A percentile compares a stretch with the other conserved stretches of the same genome.
Conservation (phyloP, 2,329 filamentous ascomycete species). For the Scopulariopsis brevicaulis region DNA sequence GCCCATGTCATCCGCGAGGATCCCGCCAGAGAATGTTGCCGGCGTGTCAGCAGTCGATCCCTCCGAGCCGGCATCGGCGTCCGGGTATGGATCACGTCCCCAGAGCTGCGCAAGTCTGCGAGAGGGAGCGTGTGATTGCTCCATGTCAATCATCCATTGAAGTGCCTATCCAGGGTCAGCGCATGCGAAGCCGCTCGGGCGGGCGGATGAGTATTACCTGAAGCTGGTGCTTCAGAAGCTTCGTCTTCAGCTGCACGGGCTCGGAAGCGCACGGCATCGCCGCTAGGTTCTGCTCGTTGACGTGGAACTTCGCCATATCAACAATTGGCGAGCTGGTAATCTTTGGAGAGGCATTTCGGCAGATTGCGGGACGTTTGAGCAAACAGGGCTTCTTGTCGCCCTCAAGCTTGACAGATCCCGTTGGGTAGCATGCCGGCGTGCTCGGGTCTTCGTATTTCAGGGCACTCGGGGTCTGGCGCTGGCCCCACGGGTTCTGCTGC, state of each 20-base stretch:
- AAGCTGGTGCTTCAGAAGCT: background rate
- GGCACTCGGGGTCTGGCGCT: background rate
- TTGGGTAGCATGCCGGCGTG: background rate
- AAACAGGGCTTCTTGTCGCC: background rate
- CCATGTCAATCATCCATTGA: background rate
- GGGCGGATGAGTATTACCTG: background rate
- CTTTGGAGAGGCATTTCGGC: background rate
- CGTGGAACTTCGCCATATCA: background rate
- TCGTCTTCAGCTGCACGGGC: background rate
- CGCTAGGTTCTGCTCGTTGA: background rate
- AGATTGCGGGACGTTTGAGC: background rate
- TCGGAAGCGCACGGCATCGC: background rate
- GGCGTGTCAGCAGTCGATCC: conserved; percentile 31
- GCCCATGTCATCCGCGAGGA: conserved; percentile 88
- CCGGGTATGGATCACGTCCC: conserved; percentile 35
- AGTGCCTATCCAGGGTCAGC: background rate
- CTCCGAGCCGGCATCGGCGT: conserved; percentile 3
- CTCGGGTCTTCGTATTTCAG: background rate
- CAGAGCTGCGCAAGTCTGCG: conserved; percentile 57
- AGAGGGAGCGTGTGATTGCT: background rate
- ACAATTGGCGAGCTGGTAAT: background rate
- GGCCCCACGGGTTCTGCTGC: too few relatives aligned
- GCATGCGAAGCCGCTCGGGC: background rate
- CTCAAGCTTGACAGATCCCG: background rate
- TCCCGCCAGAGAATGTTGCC: conserved; percentile 63